Evolutionary conservation across 2,329 filamentous ascomycete species (phyloP), one percentile per base, ranked within the genome.

Genomic region (Coniella lustricola): DNA sequence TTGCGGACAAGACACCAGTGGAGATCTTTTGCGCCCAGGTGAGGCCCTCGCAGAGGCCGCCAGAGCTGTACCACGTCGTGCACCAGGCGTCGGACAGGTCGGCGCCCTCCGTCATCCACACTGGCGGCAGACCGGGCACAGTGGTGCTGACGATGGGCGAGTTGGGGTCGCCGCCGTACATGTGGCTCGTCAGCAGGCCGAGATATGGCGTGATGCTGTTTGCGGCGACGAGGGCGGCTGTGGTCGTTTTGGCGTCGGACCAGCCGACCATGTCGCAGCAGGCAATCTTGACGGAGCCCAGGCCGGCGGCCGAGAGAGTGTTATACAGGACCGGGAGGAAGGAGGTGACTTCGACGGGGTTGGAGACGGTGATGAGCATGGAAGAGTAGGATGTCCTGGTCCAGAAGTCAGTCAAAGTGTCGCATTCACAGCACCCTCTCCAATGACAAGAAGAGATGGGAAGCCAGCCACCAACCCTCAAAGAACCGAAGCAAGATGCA

Each of bases 361-460:
- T 94, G 62, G 86, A 76, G 29, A 63, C 95, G 76, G 93, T 95
- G 62, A 86, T 76, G 25, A 64, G 61, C 73, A 77, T 77, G 5
- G 64, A 67, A 10, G 73, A 72, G 53, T 72, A 72, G 43, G 55
- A 56, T 17, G 64, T 61, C 0, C 60, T 57, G 12, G 14, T n/a
- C n/a, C n/a, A n/a, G n/a, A n/a, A n/a, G n/a, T n/a, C n/a, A 17
- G 5, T 25, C 13, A 32, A 10, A 18, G 16, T 13, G 14, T 18
- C 9, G 8, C 4, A 38, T 21, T n/a, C n/a, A n/a, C 17, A n/a
- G 17, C n/a, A 17, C 8, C 34, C 13, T n/a, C n/a, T n/a, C 25
- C 25, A 5, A 10, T 10, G 25, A 10, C 10, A 29, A 29, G 10
- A 10, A 5, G 10, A 10, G 5, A 29, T 10, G 25, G 25, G 5